Conservation (phyloP, 495 filamentous ascomycete species). For the Beverwykella pulmonaria region DNA sequence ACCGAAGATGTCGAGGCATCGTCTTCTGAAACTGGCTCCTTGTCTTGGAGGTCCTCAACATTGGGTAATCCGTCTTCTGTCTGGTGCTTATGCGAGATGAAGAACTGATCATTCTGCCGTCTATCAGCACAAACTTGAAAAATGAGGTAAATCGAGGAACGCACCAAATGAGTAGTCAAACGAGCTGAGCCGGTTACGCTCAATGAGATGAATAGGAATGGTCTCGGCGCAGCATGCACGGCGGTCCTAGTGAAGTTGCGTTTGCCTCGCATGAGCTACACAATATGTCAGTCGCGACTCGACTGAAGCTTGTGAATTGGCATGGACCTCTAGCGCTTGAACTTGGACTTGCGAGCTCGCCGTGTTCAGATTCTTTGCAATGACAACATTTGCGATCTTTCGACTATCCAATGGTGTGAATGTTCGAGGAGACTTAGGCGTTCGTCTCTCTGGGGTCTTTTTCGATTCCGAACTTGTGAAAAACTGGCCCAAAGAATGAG, state of each 20-base stretch:
- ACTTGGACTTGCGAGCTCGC: conserved; percentile 76
- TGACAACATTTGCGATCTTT: conserved; percentile 74
- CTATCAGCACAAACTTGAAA: conserved; percentile 21
- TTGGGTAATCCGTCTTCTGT: conserved; percentile 71
- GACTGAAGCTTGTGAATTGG: background rate
- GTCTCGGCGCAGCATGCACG: conserved; percentile 71
- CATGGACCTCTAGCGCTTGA: conserved; percentile 75
- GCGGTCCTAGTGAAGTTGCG: conserved; percentile 72
- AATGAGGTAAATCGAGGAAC: background rate
- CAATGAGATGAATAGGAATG: conserved; percentile 80
- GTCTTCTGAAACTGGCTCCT: conserved; percentile 42
- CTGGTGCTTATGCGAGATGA: conserved; percentile 85
- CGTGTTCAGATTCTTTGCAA: conserved; percentile 76
- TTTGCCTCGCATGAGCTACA: conserved; percentile 75
- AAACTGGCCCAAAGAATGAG: background rate
- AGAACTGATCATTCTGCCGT: conserved; percentile 76
- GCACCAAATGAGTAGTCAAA: conserved; percentile 42
- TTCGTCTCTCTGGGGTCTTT: conserved; percentile 35
- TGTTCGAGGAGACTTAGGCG: conserved; percentile 28
- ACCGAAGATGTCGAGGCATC: conserved; percentile 34
- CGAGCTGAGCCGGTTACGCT: conserved; percentile 47
- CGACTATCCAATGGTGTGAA: conserved; percentile 48
- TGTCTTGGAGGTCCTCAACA: conserved; percentile 59
- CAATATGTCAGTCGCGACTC: background rate
- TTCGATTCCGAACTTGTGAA: conserved; percentile 16